Evolutionary conservation across 345 rosid genomes (phyloP), one percentile per base, ranked within the genome.

Genomic region (Dimocarpus longan): DNA sequence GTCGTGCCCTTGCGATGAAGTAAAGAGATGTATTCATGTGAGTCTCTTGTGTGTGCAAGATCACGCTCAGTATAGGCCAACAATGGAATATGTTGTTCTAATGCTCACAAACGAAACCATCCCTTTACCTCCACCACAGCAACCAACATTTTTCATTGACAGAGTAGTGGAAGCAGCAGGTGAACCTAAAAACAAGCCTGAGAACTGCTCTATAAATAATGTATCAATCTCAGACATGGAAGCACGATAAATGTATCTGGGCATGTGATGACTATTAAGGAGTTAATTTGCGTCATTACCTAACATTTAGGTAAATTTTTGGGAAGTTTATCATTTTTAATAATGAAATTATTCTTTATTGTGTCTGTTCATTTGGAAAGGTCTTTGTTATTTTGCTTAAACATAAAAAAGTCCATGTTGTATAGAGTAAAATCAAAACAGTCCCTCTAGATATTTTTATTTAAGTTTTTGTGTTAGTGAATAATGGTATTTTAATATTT

Each of bases 41-140:
- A 81, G 76, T 8, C 79, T 82, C 3, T 69, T 82, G 39, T 75
- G 82, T 1, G 77, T 71, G 1, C 68, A 83, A 77, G 74, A 77
- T 0, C 48, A 66, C 3, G 73, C 80, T n/a, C 32, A 9, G 6
- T 77, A 80, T 48, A 78, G 86, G 13, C 82, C 86, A 3, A 6
- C 71, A 16, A 78, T 84, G 80, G 9, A 40, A 1, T 77, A 80
- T 32, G 76, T 83, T 74, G 26, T 71, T 18, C 26, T 75, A 4
- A 74, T 78, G 82, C 40, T 78, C 2, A 56, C 18, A 2, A 84
- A 78, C n/a, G 77, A 78, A 13, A 10, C 63, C 16, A 6, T 8
- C 12, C 5, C 46, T 1, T 71, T 80, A 5, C 54, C 75, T 44
- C 1, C 43, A 4, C 86, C 79, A 13, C 78, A 80, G 10, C 68